These are phyloP conservation scores for Pseudogymnoascus sp. DNA, from an alignment of 2,329 filamentous ascomycete species.

Conservation along the genomic window DNA sequence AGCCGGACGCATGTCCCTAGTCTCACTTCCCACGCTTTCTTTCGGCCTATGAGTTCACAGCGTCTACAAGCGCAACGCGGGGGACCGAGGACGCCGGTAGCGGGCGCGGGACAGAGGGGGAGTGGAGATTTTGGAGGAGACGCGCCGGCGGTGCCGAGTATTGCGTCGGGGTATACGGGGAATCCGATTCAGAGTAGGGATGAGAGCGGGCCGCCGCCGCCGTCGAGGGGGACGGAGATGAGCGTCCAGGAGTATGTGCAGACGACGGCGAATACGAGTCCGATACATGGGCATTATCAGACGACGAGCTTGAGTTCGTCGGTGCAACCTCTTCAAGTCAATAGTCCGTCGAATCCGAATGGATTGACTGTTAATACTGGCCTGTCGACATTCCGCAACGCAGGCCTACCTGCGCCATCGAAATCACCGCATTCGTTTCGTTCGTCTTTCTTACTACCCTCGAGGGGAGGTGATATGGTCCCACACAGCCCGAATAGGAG, in stretches of 20 bases:
- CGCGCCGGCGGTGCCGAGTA: constrained; percentile 27
- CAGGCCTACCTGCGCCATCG: constrained; percentile 47
- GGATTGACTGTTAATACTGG: constrained; percentile 51
- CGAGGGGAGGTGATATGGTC: constrained; percentile 40
- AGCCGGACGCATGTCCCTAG: constrained; percentile 85
- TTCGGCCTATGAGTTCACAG: constrained; percentile 93
- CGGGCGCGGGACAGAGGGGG: constrained; percentile 24
- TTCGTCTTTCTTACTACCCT: constrained; percentile 61
- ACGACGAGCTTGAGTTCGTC: constrained; percentile 65
- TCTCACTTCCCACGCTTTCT: constrained; percentile 83
- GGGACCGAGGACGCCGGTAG: constrained; percentile 35
- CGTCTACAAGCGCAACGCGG: constrained; percentile 83
- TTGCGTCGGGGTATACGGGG: constrained; percentile 49
- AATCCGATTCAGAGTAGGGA: constrained; percentile 42
- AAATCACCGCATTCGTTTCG: constrained; percentile 70
- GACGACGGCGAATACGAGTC: constrained; percentile 59
- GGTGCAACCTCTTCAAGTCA: constrained; percentile 55
- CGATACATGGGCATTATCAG: constrained; percentile 49
- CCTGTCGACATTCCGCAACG: constrained; percentile 46
- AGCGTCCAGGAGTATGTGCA: constrained; percentile 55
- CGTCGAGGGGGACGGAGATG: constrained; percentile 71
- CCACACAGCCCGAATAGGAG: constrained; percentile 45
- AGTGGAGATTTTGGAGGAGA: constrained; percentile 36
- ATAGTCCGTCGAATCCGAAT: constrained; percentile 22
- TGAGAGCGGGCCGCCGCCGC: constrained; percentile 48